These are phyloP conservation scores for Withania somnifera DNA, from an alignment of 305 asterid genomes.

Conservation along the genomic window DNA sequence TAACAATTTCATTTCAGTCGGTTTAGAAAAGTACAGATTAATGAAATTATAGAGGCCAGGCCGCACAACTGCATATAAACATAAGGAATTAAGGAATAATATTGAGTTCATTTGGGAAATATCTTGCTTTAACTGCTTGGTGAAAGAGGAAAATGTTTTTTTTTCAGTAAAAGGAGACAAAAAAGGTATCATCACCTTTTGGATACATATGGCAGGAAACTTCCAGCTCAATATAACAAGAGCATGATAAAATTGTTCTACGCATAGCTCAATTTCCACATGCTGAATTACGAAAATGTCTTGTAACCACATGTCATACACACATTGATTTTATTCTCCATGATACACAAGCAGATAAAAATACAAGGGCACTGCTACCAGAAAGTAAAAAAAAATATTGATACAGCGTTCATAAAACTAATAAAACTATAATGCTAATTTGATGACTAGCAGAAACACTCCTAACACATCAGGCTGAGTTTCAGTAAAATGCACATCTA, in stretches of 20 bases:
- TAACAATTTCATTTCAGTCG: slow-evolving; percentile 16
- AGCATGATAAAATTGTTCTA: neutral
- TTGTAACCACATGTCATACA: neutral
- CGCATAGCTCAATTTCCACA: neutral
- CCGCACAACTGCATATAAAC: neutral
- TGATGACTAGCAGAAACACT: neutral
- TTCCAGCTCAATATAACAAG: neutral
- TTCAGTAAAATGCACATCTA: neutral
- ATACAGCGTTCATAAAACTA: neutral
- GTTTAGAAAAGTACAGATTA: neutral
- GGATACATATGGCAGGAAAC: neutral
- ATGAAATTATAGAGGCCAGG: neutral
- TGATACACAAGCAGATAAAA: neutral
- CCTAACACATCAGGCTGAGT: too few relatives aligned
- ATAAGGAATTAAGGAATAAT: neutral
- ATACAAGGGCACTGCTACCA: neutral
- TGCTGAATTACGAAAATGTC: neutral
- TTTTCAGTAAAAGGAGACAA: neutral
- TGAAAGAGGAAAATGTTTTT: neutral
- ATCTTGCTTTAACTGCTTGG: neutral
- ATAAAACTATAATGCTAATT: neutral
- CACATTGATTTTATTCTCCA: neutral
- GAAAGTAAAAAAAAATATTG: neutral
- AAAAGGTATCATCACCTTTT: neutral
- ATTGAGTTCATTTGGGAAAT: neutral